Evolutionary conservation across 495 filamentous ascomycete species (phyloP).

Genomic region (Talaromyces nanjingensis): DNA sequence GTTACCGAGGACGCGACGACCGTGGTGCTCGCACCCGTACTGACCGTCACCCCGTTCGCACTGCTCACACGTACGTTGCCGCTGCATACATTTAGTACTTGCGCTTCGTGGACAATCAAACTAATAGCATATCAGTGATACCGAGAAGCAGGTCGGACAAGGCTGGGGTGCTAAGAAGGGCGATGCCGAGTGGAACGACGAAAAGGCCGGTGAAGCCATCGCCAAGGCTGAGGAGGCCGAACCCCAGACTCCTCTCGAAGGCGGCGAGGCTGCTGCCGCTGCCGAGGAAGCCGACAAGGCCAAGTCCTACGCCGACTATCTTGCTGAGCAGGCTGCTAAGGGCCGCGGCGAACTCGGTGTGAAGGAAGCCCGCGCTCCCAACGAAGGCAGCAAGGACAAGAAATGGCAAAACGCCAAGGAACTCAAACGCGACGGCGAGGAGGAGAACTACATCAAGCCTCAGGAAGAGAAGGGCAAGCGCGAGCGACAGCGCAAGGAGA

Average conservation of each 20-base stretch:
- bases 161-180: conserved; percentile 84
- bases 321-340: conserved; percentile 79
- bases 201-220: conserved; percentile 78
- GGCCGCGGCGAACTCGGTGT: conserved; percentile 65
- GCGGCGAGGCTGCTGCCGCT: conserved; percentile 14
- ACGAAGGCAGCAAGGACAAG: conserved; percentile 85
- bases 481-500: conserved; percentile 85
- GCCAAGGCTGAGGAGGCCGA: conserved; percentile 74
- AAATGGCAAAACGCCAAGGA: conserved; percentile 87
- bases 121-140: conserved; percentile 50
- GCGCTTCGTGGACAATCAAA: background rate
- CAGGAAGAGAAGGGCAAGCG: conserved; percentile 74
- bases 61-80: conserved; percentile 55
- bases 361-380: conserved; percentile 72
- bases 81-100: background rate
- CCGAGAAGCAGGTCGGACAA: conserved; percentile 86
- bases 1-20: conserved; percentile 46
- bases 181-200: conserved; percentile 74
- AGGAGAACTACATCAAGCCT: conserved; percentile 70
- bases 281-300: conserved; percentile 77
- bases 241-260: conserved; percentile 37
- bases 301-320: conserved; percentile 82
- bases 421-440: conserved; percentile 61
- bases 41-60: conserved; percentile 73
- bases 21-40: conserved; percentile 54